Evolutionary conservation across 2,329 filamentous ascomycete genomes (phyloP), one percentile per base, ranked within the genome.

Genomic region (Tothia fuscella): DNA sequence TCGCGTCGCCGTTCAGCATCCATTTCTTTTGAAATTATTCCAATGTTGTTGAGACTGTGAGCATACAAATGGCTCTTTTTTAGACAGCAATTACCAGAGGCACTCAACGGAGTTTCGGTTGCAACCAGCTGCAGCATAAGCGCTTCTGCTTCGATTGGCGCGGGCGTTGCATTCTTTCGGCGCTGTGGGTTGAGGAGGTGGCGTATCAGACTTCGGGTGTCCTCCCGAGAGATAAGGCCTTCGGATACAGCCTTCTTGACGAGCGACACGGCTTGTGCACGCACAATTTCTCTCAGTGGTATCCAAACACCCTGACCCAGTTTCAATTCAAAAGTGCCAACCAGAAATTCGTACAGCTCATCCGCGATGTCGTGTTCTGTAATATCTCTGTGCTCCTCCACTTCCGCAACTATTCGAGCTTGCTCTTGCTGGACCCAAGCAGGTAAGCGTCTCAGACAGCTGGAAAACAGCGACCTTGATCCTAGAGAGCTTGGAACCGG

Each of bases 181-280:
- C 29, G 17, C 9, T 26, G 22, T 4, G 26, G 36, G 13, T 26
- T 13, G 13, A 39, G 17, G 36, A 39, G 19, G 12, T 36, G 33
- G 19, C 7, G 13, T 9, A 37, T 21, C 7, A 22, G 28, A 14
- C 20, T 37, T 17, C 7, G 17, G n/a, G 28, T 13, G 16, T 29
- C 25, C 16, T 30, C 24, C 1, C 10, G 9, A 6, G 12, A 16
- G 19, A 40, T 32, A 24, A 40, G 17, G 6, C 38, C 38, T 26
- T 40, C 38, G n/a, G 25, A 17, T n/a, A 40, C 29, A 16, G 38
- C 38, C n/a, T 13, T 17, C 38, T n/a, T 12, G 21, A 40, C 31
- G n/a, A 40, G 17, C 14, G 16, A 24, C 16, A 26, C 31, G 4
- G 38, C 38, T 5, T 40, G 38, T 16, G 38, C 38, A 22, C 38